Conservation (phyloP, 2,329 filamentous ascomycete genomes). For the Biscogniauxia mediterranea region DNA sequence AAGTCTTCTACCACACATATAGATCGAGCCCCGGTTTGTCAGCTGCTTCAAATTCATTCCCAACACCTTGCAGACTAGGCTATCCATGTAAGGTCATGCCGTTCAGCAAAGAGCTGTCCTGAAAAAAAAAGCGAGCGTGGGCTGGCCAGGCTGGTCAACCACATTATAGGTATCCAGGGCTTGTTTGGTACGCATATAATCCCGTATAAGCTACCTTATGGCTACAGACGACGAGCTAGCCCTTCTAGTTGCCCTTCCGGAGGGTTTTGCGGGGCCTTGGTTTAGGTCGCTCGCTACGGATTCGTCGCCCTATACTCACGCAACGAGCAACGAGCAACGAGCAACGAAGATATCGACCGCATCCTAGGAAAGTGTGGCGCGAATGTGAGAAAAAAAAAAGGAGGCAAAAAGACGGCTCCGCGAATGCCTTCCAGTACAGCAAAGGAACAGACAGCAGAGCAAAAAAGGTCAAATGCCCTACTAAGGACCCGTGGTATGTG, state of each 20-base stretch:
- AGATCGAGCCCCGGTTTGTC: too few species aligned
- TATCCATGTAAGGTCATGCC: too few species aligned
- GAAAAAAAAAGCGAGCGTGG: too few species aligned
- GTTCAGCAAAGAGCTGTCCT: too few species aligned
- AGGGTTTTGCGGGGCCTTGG: neutral
- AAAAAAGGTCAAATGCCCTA: neutral
- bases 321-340: neutral
- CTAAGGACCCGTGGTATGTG: neutral
- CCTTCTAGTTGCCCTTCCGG: neutral
- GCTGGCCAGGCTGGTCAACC: too few species aligned
- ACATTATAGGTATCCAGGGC: neutral
- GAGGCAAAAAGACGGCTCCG: neutral
- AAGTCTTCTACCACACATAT: neutral
- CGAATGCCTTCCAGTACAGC: too few species aligned
- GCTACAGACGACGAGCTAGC: neutral
- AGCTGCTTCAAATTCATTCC: too few species aligned
- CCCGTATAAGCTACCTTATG: neutral
- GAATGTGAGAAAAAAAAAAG: neutral
- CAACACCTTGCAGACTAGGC: neutral
- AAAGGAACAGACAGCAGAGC: neutral
- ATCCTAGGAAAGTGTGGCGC: neutral
- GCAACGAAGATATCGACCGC: neutral
- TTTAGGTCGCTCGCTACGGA: neutral
- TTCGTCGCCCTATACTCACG: neutral
- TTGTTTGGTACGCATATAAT: neutral